Evolutionary conservation across 2,329 filamentous ascomycete species (phyloP).

Genomic region (Pyrenochaeta sp.): DNA sequence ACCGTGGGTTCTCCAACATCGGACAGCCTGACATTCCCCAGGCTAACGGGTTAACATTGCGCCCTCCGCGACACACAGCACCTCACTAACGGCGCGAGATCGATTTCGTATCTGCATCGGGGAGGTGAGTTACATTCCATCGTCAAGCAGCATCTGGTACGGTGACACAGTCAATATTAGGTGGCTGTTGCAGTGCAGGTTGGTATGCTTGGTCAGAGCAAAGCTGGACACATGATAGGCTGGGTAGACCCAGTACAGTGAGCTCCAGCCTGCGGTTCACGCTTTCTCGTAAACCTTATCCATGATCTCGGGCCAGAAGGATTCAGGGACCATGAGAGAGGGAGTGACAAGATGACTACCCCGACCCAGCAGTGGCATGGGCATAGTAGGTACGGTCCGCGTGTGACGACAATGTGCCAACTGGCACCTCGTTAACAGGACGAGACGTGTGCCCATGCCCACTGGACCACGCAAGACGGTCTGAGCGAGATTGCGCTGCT

Average conservation of each 20-base stretch:
- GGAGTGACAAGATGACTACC: conserved; percentile 24
- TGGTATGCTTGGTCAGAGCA: conserved; percentile 13
- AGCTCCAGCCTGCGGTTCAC: conserved; percentile 36
- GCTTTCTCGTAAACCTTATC: conserved; percentile 45
- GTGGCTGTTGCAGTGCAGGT: conserved; percentile 32
- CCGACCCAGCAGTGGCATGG: conserved; percentile 26
- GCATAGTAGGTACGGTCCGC: conserved; percentile 35
- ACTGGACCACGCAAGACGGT: background rate
- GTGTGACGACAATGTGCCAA: conserved; percentile 30
- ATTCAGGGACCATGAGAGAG: conserved; percentile 40
- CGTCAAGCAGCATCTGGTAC: conserved; percentile 26
- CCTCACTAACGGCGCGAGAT: conserved; percentile 11
- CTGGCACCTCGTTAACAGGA: conserved; percentile 20
- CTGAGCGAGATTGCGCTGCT: conserved; percentile 16
- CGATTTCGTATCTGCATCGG: conserved; percentile 14
- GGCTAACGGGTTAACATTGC: conserved; percentile 20
- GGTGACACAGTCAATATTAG: conserved; percentile 40
- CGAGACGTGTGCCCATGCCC: conserved; percentile 10
- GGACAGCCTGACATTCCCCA: conserved; percentile 7
- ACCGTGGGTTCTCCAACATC: conserved; percentile 5
- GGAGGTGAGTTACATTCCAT: conserved; percentile 36
- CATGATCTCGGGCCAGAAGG: conserved; percentile 40
- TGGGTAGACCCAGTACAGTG: conserved; percentile 20
- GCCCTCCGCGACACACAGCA: background rate
- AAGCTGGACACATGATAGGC: conserved; percentile 14